Conservation (phyloP, 805 yeast genomes). For the Metschnikowia reukaufii region DNA sequence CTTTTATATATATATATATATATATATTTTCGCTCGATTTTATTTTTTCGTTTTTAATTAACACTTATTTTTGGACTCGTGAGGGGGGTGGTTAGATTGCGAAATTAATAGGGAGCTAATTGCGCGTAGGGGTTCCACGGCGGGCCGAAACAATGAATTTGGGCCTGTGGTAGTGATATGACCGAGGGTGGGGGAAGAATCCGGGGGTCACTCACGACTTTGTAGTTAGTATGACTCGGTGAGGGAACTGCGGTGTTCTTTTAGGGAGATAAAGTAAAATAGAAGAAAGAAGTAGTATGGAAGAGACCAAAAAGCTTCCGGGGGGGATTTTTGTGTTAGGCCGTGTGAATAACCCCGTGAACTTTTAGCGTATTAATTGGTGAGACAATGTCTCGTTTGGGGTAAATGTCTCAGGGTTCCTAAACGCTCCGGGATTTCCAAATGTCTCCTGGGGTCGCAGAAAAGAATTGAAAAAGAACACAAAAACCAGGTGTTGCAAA, state of each 20-base stretch:
- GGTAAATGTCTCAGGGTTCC: neutral
- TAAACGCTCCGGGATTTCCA: neutral
- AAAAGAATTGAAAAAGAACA: too few relatives aligned
- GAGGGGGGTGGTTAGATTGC: conserved; percentile 5
- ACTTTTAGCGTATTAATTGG: neutral
- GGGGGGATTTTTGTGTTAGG: neutral
- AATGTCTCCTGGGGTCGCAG: neutral
- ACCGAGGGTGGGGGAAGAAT: too few relatives aligned
- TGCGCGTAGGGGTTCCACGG: neutral
- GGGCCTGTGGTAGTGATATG: neutral
- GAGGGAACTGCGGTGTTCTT: neutral
- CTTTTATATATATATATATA: too few relatives aligned
- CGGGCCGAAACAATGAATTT: too few relatives aligned
- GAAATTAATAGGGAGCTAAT: conserved; percentile 8
- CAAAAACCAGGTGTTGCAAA: neutral
- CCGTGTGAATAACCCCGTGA: neutral
- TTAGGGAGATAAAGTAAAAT: neutral
- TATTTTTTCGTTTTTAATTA: too few relatives aligned
- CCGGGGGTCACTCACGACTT: too few relatives aligned
- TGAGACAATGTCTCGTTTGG: neutral
- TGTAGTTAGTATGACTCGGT: too few relatives aligned
- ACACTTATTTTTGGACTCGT: neutral
- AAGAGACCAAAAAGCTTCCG: neutral
- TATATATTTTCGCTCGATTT: neutral
- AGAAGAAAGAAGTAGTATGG: neutral